Conservation (phyloP, 345 rosid species). For the Acer saccharum region DNA sequence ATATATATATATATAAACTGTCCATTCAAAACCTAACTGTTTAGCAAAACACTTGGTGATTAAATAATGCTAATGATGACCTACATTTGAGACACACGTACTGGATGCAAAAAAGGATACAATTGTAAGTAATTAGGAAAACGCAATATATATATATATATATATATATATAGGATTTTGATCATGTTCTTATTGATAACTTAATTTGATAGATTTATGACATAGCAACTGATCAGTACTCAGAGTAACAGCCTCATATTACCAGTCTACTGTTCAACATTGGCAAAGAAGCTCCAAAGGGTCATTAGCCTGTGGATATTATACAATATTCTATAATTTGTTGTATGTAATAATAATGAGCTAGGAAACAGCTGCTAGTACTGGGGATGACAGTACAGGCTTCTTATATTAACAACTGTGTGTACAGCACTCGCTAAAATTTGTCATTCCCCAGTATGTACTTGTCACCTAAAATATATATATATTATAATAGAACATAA, state of each 20-base stretch:
- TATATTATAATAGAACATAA: neutral
- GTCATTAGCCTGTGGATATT: neutral
- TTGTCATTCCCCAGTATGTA: neutral
- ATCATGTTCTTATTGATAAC: neutral
- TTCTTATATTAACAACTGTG: neutral
- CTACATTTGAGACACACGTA: conserved; percentile 1
- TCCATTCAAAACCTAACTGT: conserved; percentile 2
- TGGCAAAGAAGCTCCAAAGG: neutral
- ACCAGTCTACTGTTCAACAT: neutral
- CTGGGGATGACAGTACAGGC: neutral
- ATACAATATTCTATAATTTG: neutral
- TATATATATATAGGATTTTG: neutral
- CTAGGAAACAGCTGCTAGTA: neutral
- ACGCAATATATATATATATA: neutral
- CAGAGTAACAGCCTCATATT: neutral
- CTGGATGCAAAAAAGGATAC: neutral
- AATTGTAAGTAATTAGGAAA: neutral
- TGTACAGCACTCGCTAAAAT: neutral
- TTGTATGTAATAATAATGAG: neutral
- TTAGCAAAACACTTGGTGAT: neutral
- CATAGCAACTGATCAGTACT: neutral
- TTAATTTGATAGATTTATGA: neutral
- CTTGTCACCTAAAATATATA: neutral
- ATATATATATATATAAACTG: neutral
- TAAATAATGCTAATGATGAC: neutral